phyloP scores from a whole-genome alignment of 1,284 basidiomycete species.

The Heterobasidion annosum region DNA sequence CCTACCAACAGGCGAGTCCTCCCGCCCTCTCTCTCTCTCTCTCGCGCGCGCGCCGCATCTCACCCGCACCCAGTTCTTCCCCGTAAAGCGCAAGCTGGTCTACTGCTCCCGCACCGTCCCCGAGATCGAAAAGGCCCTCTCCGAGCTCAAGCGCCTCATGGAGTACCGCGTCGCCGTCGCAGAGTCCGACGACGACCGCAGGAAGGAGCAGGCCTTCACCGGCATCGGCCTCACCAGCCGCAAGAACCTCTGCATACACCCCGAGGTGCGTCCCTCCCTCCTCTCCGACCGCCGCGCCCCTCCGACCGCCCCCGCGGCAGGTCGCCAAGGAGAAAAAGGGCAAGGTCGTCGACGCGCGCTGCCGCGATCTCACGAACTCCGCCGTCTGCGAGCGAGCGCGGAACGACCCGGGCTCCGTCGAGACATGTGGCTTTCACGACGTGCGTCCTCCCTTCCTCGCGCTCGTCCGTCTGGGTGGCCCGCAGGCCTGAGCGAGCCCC shows the following conservation, averaged over 20 bases:
- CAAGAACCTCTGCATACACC: constrained; percentile 96
- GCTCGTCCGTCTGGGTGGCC: neutral
- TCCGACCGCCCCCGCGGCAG: constrained; percentile 26
- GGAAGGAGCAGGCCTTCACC: constrained; percentile 78
- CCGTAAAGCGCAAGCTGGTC: constrained; percentile 88
- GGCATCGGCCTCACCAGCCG: constrained; percentile 92
- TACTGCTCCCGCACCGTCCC: constrained; percentile 99
- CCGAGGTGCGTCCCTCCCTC: constrained; percentile 56
- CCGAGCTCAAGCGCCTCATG: constrained; percentile 94
- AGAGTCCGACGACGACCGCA: constrained; percentile 66
- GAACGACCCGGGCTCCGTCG: constrained; percentile 85
- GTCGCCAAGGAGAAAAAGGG: constrained; percentile 97
- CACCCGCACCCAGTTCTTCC: constrained; percentile 63
- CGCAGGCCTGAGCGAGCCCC: no score
- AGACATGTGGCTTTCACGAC: constrained; percentile 95
- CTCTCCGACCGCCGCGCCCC: neutral
- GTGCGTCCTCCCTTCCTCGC: constrained; percentile 30
- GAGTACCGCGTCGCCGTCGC: constrained; percentile 72
- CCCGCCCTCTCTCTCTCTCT: neutral
- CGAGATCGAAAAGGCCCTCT: constrained; percentile 97
- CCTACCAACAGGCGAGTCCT: constrained; percentile 84
- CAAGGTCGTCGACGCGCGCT: constrained; percentile 93
- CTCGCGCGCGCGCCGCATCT: neutral
- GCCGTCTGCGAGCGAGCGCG: constrained; percentile 82
- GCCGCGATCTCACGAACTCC: constrained; percentile 90